phyloP scores from a whole-genome alignment of 1,284 basidiomycete species.

The Thelephora terrestris region DNA sequence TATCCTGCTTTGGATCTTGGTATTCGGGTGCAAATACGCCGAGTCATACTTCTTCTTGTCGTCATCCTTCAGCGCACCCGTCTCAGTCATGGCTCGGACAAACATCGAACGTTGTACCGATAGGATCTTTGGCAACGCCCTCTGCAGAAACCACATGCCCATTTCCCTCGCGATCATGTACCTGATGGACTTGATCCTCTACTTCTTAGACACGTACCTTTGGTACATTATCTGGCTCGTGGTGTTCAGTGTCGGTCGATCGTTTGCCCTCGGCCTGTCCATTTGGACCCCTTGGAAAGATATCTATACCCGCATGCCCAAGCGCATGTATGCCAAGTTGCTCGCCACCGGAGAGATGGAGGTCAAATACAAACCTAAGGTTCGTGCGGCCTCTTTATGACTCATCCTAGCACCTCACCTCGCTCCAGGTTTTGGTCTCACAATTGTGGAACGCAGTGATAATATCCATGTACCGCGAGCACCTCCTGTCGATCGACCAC shows the following conservation, averaged over 20 bases:
- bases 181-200: conserved; percentile 87
- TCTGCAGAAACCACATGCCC: conserved; percentile 83
- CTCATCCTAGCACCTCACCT: conserved; percentile 5
- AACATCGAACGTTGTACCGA: conserved; percentile 83
- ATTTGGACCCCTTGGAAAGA: conserved; percentile 99
- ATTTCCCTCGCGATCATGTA: conserved; percentile 95
- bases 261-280: conserved; percentile 83
- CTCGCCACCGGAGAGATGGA: conserved; percentile 93
- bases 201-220: conserved; percentile 96
- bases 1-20: conserved; percentile 77
- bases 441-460: conserved; percentile 98
- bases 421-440: conserved; percentile 73
- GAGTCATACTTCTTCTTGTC: conserved; percentile 97
- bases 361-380: conserved; percentile 95
- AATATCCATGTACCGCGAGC: conserved; percentile 98
- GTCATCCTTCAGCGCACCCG: conserved; percentile 83
- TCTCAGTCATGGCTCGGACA: conserved; percentile 87
- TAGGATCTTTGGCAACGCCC: conserved; percentile 63
- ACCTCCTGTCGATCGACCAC: conserved; percentile 90
- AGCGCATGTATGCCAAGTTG: conserved; percentile 92
- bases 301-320: conserved; percentile 89
- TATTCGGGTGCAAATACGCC: conserved; percentile 87
- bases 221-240: conserved; percentile 98
- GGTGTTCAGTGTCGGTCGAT: conserved; percentile 84
- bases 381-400: conserved; percentile 13